These are phyloP conservation scores for Mortierella sp. DNA, from an alignment of 371 early-diverging fungal species.

Conservation along the genomic window DNA sequence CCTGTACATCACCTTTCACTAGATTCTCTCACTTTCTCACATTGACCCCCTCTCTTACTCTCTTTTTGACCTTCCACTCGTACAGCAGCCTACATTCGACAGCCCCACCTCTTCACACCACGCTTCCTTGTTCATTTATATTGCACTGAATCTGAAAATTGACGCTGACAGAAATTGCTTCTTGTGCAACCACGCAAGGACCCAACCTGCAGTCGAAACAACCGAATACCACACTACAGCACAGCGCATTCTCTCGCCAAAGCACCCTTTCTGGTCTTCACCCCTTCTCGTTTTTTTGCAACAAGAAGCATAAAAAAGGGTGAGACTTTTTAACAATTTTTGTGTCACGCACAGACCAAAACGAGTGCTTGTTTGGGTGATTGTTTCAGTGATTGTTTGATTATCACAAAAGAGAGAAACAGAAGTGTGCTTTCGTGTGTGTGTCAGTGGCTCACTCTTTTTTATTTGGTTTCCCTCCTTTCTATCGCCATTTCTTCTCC, in stretches of 20 bases:
- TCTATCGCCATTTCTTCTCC: not conserved
- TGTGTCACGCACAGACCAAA: not conserved
- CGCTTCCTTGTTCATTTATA: not conserved
- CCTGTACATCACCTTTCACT: not conserved
- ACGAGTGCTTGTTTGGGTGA: not conserved
- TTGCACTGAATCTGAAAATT: not conserved
- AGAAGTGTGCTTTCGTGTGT: not conserved
- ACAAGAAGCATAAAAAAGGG: not conserved
- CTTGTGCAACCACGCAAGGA: not conserved
- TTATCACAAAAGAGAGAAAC: not conserved
- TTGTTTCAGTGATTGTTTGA: not conserved
- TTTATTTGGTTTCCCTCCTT: not conserved
- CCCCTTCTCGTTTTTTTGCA: not conserved
- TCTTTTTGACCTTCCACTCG: not conserved
- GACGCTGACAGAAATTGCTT: not conserved
- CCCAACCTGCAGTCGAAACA: not conserved
- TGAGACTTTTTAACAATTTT: slow-evolving; percentile 11
- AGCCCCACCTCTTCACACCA: not conserved
- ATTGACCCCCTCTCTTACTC: no score
- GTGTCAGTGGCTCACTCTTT: not conserved
- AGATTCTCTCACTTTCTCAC: not conserved
- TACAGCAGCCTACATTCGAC: not conserved
- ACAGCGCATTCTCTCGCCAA: not conserved
- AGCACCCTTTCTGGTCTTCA: not conserved
- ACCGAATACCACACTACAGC: not conserved